Percentiles rank a stretch among this genome's conserved stretches.
phyloP scores from a whole-genome alignment of 2,329 filamentous ascomycete genomes.

The Calonectria ilicicola region DNA sequence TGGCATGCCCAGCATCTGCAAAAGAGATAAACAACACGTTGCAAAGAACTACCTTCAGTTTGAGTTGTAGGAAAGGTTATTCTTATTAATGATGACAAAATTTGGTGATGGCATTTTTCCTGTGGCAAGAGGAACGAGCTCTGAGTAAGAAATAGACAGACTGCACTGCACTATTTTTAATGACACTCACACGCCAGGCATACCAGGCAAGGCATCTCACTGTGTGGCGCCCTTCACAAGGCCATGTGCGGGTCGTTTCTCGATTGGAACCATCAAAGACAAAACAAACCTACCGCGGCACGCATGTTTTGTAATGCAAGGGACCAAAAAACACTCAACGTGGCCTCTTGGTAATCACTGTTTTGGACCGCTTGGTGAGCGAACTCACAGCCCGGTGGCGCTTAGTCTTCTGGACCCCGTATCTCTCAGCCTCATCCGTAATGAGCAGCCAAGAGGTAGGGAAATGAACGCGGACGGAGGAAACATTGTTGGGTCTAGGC shows the following conservation, averaged over 20 bases:
- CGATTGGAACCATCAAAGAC: constrained; percentile 9
- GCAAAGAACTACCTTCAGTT: constrained; percentile 3
- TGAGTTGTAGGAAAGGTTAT: neutral
- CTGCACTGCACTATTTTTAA: neutral
- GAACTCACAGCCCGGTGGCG: neutral
- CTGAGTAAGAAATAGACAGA: neutral
- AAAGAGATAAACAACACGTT: constrained; percentile 26
- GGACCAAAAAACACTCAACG: constrained; percentile 14
- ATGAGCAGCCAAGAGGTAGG: neutral
- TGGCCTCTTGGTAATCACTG: constrained; percentile 27
- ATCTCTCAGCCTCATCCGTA: constrained; percentile 7
- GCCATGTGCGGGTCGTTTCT: neutral
- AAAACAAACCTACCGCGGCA: neutral
- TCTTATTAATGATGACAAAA: neutral
- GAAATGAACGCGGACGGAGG: neutral
- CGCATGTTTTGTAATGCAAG: neutral
- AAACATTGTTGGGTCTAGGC: neutral
- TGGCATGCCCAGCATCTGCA: neutral
- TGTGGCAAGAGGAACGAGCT: neutral
- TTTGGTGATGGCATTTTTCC: neutral
- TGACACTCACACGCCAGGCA: neutral
- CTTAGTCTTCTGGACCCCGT: neutral
- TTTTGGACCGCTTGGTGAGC: neutral
- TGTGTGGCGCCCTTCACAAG: neutral
- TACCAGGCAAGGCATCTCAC: neutral